Conservation (phyloP, 2,329 filamentous ascomycete species). For the Coniosporium uncinatum region DNA sequence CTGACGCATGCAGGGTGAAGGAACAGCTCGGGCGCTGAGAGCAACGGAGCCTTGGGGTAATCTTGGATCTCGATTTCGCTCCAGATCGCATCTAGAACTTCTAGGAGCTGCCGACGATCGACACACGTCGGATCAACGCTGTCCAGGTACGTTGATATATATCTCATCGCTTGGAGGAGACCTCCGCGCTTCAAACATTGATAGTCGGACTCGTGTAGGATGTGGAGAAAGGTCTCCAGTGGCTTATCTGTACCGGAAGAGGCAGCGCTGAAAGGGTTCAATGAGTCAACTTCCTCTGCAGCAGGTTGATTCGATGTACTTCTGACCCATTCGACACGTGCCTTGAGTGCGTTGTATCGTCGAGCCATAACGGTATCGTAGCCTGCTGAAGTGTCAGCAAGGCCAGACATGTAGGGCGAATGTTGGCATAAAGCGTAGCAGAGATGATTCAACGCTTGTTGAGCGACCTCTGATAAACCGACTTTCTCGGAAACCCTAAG, state of each 20-base stretch:
- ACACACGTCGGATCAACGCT: background rate
- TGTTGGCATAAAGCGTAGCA: background rate
- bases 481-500: background rate
- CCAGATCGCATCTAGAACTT: conserved; percentile 23
- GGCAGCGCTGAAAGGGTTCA: too few relatives aligned
- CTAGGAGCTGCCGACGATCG: background rate
- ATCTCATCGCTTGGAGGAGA: too few relatives aligned
- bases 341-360: background rate
- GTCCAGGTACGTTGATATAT: background rate
- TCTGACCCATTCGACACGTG: background rate
- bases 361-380: background rate
- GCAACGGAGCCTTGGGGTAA: conserved; percentile 31
- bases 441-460: background rate
- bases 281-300: background rate
- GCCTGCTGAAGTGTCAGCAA: background rate
- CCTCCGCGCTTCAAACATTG: background rate
- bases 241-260: too few relatives aligned
- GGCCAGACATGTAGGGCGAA: background rate
- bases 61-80: conserved; percentile 40
- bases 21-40: conserved; percentile 26
- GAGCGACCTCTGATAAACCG: background rate
- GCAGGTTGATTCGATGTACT: background rate
- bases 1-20: conserved; percentile 24
- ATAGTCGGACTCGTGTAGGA: background rate
- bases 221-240: background rate